These are phyloP conservation scores for Aspergillus uvarum DNA, from an alignment of 2,329 filamentous ascomycete genomes.

Conservation along the genomic window DNA sequence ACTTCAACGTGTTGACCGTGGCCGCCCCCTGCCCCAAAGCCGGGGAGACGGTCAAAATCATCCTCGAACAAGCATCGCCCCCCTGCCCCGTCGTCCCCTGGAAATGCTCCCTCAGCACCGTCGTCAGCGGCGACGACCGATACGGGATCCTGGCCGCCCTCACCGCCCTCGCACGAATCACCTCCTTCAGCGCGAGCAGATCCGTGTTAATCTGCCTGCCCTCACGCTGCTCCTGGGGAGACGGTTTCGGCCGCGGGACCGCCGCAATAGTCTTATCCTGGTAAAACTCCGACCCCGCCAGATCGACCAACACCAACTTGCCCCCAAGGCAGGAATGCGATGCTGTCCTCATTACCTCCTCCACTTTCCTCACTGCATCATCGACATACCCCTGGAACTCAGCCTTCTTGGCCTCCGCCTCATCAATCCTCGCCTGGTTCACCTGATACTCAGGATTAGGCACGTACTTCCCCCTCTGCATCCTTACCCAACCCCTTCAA, in stretches of 20 bases:
- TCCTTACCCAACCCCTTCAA: slow-evolving; percentile 28
- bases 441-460: slow-evolving; percentile 36
- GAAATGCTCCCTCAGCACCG: slow-evolving; percentile 46
- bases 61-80: slow-evolving; percentile 27
- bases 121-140: slow-evolving; percentile 44
- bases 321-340: slow-evolving; percentile 38
- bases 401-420: slow-evolving; percentile 40
- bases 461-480: slow-evolving; percentile 33
- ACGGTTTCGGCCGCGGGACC: slow-evolving; percentile 28
- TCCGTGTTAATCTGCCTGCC: slow-evolving; percentile 49
- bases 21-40: slow-evolving; percentile 38
- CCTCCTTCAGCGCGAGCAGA: slow-evolving; percentile 48
- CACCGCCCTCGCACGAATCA: slow-evolving; percentile 44
- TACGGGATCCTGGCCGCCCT: slow-evolving; percentile 42
- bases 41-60: slow-evolving; percentile 45
- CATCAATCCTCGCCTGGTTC: slow-evolving; percentile 43
- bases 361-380: slow-evolving; percentile 36
- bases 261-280: slow-evolving; percentile 25
- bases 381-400: slow-evolving; percentile 36
- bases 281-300: slow-evolving; percentile 48
- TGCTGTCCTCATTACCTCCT: slow-evolving; percentile 22
- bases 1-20: slow-evolving; percentile 47
- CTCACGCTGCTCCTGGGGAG: slow-evolving; percentile 42
- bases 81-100: slow-evolving; percentile 9
- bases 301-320: slow-evolving; percentile 48